Evolutionary conservation across 2,329 filamentous ascomycete species (phyloP).

Genomic region (Tolypocladium cylindrosporum): DNA sequence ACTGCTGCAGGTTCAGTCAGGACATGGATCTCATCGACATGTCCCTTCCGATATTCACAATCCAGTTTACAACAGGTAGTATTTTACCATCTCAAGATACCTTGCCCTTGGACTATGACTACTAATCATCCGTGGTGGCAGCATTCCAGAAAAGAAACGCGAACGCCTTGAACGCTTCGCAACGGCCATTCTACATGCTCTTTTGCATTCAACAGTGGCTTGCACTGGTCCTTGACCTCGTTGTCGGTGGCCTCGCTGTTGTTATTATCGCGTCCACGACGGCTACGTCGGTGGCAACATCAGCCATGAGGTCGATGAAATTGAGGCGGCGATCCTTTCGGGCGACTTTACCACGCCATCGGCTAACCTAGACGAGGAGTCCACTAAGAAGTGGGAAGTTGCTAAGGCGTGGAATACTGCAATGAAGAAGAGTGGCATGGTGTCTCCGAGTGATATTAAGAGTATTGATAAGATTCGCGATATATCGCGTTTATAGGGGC

Average conservation of each 20-base stretch:
- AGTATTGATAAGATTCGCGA: not conserved
- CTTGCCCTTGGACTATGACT: no score
- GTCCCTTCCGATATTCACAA: slow-evolving; percentile 13
- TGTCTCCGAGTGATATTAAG: not conserved
- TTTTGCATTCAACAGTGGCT: slow-evolving; percentile 40
- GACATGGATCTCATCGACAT: slow-evolving; percentile 24
- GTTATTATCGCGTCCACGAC: slow-evolving; percentile 34
- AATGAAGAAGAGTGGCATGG: not conserved
- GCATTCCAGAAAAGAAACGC: slow-evolving; percentile 7
- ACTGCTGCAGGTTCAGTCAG: slow-evolving; percentile 21
- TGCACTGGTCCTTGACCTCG: slow-evolving; percentile 33
- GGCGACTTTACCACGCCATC: not conserved
- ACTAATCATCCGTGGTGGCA: no score
- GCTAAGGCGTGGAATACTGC: slow-evolving; percentile 1
- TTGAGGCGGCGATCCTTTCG: not conserved
- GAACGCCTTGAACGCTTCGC: slow-evolving; percentile 20
- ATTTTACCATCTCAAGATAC: no score
- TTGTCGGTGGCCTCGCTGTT: slow-evolving; percentile 32
- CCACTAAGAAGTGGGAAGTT: not conserved
- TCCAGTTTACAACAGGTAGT: not conserved
- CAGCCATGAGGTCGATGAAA: not conserved
- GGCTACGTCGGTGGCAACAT: slow-evolving; percentile 1
- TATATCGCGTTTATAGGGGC: not conserved
- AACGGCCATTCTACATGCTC: slow-evolving; percentile 27
- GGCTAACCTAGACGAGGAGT: not conserved